phyloP scores from a whole-genome alignment of 2,329 filamentous ascomycete genomes.

The Xylariaceae sp. region DNA sequence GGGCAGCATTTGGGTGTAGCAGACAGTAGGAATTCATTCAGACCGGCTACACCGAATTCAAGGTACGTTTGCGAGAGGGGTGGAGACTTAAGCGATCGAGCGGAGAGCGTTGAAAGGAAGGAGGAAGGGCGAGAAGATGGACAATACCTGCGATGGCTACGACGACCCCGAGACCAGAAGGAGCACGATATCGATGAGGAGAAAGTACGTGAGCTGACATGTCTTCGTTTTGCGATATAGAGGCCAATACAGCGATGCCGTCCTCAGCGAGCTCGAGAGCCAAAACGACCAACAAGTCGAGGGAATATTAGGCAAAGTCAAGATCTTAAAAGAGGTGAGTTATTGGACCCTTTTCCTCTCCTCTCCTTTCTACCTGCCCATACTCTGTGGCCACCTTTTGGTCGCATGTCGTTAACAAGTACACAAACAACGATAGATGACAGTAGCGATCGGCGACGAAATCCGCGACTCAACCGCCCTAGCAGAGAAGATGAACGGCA shows the following conservation, averaged over 20 bases:
- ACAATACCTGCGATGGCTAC: background rate
- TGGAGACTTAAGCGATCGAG: background rate
- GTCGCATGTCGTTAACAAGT: no score
- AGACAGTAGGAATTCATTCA: conserved; percentile 44
- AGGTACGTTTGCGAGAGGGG: conserved; percentile 40
- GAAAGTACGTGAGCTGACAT: conserved; percentile 4
- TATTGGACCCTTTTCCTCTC: conserved; percentile 8
- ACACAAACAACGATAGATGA: conserved; percentile 62
- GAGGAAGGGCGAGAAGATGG: background rate
- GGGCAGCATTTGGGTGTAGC: conserved; percentile 26
- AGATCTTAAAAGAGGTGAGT: conserved; percentile 81
- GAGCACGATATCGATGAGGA: background rate
- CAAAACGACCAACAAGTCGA: conserved; percentile 90
- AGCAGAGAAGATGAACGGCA: conserved; percentile 93
- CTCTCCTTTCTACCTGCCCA: background rate
- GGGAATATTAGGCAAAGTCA: conserved; percentile 87
- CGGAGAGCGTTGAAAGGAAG: background rate
- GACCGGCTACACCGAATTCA: conserved; percentile 68
- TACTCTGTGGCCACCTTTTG: no score
- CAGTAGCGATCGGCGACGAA: conserved; percentile 88
- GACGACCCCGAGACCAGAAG: background rate
- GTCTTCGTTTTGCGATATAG: conserved; percentile 38
- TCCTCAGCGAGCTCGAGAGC: conserved; percentile 88
- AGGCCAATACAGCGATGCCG: conserved; percentile 89
- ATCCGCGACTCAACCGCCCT: conserved; percentile 86